Conservation (phyloP, 306 rosid genomes). For the Morella rubra region DNA sequence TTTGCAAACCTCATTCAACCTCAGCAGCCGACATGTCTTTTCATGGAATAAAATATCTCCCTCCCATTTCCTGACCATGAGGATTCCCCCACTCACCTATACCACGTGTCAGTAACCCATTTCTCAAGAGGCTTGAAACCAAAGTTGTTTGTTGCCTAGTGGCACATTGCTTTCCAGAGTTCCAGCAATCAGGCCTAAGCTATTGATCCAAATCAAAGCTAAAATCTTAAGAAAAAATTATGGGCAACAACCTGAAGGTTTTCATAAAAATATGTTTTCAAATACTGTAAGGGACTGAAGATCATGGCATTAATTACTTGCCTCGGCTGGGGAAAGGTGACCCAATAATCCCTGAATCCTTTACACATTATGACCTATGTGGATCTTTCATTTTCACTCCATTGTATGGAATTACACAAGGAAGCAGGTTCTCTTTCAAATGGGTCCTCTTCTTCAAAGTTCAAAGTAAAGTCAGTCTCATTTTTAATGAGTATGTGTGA, state of each 20-base stretch:
- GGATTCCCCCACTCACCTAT: not conserved
- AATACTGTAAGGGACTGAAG: constrained; percentile 9
- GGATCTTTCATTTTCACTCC: constrained; percentile 40
- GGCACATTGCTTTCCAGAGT: not conserved
- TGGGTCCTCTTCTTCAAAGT: constrained; percentile 32
- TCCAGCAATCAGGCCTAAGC: not conserved
- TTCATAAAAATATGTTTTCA: not conserved
- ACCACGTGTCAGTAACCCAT: not conserved
- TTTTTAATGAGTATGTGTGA: constrained; percentile 26
- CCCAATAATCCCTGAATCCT: constrained; percentile 10
- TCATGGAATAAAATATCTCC: not conserved
- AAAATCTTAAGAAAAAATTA: not conserved
- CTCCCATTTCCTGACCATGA: not conserved
- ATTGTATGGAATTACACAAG: constrained; percentile 19
- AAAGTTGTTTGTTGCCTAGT: not conserved
- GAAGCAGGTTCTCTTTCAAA: constrained; percentile 15
- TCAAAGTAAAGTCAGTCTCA: constrained; percentile 35
- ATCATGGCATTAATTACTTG: not conserved
- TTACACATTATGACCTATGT: not conserved
- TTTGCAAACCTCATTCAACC: not conserved
- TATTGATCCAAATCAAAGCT: not conserved
- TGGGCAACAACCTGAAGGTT: not conserved
- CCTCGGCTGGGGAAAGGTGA: not conserved
- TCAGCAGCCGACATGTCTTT: not conserved
- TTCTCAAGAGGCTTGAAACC: not conserved